Evolutionary conservation across 179 eudicot genomes (phyloP).

Genomic region (Silene coronaria): DNA sequence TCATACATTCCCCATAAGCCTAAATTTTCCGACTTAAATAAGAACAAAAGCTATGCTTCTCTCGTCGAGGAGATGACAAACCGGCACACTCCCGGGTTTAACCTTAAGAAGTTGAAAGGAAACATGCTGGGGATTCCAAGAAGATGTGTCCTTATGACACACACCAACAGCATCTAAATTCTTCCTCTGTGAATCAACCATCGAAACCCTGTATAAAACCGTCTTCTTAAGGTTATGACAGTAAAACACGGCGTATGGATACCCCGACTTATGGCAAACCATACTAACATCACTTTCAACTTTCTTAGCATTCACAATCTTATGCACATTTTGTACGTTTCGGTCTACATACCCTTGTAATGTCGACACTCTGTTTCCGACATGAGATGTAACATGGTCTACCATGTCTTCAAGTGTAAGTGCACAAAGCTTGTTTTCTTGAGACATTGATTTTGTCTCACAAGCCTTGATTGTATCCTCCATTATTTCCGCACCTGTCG

Average conservation of each 20-base stretch:
- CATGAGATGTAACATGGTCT: background rate
- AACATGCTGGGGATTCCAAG: conserved; percentile 14
- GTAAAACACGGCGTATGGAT: conserved; percentile 18
- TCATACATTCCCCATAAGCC: too few relatives aligned
- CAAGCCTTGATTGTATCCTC: conserved; percentile 10
- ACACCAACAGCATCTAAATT: background rate
- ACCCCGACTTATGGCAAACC: conserved; percentile 17
- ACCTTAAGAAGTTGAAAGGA: conserved; percentile 16
- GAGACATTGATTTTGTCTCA: conserved; percentile 1
- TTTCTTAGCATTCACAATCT: background rate
- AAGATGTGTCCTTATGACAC: conserved; percentile 18
- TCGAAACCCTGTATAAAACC: conserved; percentile 6
- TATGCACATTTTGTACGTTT: background rate
- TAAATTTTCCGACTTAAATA: background rate
- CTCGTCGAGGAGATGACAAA: conserved; percentile 15
- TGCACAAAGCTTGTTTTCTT: conserved; percentile 2
- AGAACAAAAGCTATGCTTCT: background rate
- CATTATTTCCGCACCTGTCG: background rate
- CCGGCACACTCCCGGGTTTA: conserved; percentile 1
- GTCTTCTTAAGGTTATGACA: conserved; percentile 12
- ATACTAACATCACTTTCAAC: background rate
- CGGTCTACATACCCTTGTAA: background rate
- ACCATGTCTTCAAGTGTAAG: conserved; percentile 14
- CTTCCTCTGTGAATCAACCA: background rate
- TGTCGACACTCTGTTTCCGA: conserved; percentile 2